phyloP scores from a whole-genome alignment of 768 basidiomycete species.

The Mycena latifolia region DNA sequence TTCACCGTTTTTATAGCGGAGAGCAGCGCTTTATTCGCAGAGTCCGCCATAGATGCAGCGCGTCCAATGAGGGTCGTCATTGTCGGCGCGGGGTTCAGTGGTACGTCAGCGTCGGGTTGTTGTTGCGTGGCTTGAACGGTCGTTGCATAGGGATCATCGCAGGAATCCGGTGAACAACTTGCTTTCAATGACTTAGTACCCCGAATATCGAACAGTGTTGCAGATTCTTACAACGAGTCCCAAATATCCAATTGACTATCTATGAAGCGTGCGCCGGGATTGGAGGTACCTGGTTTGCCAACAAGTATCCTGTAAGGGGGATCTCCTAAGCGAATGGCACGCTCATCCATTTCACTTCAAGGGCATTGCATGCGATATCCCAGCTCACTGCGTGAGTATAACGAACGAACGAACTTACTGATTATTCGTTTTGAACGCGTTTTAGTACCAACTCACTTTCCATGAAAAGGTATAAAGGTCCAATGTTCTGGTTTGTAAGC shows the following conservation, averaged over 20 bases:
- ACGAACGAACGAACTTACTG: constrained; percentile 25
- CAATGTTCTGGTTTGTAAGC: background rate
- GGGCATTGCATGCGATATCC: constrained; percentile 74
- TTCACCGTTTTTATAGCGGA: background rate
- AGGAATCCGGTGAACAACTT: constrained; percentile 59
- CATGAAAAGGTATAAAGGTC: constrained; percentile 56
- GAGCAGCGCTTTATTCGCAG: constrained; percentile 10
- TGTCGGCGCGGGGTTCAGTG: constrained; percentile 72
- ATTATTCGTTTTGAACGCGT: background rate
- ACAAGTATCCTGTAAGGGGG: constrained; percentile 65
- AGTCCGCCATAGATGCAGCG: constrained; percentile 59
- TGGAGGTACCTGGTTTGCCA: constrained; percentile 73
- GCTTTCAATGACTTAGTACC: background rate
- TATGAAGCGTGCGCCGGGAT: constrained; percentile 72
- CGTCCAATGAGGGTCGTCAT: constrained; percentile 66
- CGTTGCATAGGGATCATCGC: constrained; percentile 59
- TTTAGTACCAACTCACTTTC: constrained; percentile 72
- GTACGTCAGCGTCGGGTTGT: constrained; percentile 40
- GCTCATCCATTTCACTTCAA: constrained; percentile 35
- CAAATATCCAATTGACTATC: constrained; percentile 66
- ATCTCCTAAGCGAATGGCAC: constrained; percentile 1
- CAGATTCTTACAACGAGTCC: constrained; percentile 65
- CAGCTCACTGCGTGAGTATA: constrained; percentile 60
- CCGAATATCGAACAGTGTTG: background rate
- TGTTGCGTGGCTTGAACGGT: background rate